These are phyloP conservation scores for Jatropha podagrica DNA, from an alignment of 441 rosid species.

Conservation along the genomic window DNA sequence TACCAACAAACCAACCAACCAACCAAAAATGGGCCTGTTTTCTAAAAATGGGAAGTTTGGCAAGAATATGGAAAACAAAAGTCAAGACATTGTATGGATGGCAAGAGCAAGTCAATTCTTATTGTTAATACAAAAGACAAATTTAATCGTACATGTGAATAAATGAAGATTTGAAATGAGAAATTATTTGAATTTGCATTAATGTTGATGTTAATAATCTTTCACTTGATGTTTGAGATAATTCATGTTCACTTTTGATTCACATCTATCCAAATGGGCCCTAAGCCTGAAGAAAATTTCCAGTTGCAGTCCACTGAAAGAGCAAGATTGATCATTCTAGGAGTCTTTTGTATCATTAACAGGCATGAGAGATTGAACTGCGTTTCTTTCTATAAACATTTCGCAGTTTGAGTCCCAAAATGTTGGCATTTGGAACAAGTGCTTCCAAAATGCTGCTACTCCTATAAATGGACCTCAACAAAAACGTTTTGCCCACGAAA, in stretches of 20 bases:
- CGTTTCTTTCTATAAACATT: neutral
- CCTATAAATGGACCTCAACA: neutral
- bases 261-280: neutral
- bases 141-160: neutral
- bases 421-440: neutral
- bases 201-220: neutral
- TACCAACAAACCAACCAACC: neutral
- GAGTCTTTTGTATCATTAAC: conserved; percentile 10
- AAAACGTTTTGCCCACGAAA: neutral
- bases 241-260: neutral
- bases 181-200: neutral
- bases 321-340: neutral
- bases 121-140: neutral
- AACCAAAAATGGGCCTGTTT: neutral
- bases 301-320: neutral
- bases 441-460: conserved; percentile 1
- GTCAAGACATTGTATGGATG: neutral
- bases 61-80: neutral
- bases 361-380: neutral
- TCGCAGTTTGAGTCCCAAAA: neutral
- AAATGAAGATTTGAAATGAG: neutral
- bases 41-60: neutral
- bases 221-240: neutral
- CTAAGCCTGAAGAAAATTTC: neutral
- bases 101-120: neutral